These are phyloP conservation scores for Acanthamoeba healyi DNA, from an alignment of 208 protist species.

Conservation along the genomic window DNA sequence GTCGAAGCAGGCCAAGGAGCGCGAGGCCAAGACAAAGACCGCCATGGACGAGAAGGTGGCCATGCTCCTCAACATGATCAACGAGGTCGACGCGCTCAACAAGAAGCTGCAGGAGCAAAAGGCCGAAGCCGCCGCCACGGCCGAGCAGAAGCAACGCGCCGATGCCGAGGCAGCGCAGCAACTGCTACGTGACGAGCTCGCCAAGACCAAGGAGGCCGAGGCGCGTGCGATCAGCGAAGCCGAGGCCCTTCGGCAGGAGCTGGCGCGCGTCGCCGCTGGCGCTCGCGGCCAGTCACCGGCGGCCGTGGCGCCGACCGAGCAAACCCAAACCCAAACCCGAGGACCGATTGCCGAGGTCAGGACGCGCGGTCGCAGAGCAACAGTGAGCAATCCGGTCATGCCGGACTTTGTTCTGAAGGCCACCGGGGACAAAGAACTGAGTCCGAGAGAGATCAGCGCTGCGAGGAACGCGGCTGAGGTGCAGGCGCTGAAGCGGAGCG, in stretches of 20 bases:
- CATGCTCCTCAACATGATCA: background rate
- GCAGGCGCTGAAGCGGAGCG: background rate
- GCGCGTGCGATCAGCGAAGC: background rate
- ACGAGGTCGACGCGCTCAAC: slow-evolving; percentile 9
- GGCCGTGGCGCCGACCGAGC: too few species aligned
- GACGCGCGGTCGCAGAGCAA: background rate
- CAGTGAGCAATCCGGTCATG: background rate
- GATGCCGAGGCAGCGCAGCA: background rate
- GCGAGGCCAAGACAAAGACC: background rate
- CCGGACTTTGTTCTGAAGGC: background rate
- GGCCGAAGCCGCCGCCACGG: background rate
- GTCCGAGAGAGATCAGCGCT: background rate
- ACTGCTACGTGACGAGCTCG: background rate
- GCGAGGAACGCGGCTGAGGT: background rate
- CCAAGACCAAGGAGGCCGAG: background rate
- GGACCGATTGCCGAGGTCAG: background rate
- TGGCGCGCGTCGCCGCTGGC: background rate
- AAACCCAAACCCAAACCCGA: too few species aligned
- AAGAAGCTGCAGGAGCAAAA: background rate
- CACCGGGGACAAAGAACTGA: background rate
- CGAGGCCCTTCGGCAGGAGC: background rate
- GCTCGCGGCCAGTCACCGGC: too few species aligned
- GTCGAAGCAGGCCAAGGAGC: background rate
- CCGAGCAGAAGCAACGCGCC: background rate
- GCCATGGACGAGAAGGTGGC: background rate